A percentile compares a stretch with the other conserved stretches of the same genome.
Conservation (phyloP, 1,284 basidiomycete genomes). For the Sutorius eximius region DNA sequence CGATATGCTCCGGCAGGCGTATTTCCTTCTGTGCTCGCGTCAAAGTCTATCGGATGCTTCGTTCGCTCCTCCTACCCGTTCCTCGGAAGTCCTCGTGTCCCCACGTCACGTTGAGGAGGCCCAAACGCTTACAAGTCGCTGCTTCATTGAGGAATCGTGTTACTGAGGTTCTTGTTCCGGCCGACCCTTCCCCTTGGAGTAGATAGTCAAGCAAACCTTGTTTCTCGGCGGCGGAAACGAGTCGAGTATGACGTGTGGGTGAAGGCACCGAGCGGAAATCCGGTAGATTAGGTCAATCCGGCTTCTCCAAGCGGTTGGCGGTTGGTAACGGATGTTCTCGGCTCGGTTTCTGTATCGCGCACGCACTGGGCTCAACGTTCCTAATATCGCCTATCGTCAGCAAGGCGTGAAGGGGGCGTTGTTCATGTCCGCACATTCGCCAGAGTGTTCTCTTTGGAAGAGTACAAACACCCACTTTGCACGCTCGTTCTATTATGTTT, state of each 20-base stretch:
- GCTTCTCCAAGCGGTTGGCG: not conserved
- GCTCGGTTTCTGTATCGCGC: conserved; percentile 8
- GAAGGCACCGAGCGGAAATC: conserved; percentile 6
- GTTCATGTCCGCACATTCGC: conserved; percentile 30
- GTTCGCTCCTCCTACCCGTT: not conserved
- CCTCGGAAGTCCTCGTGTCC: not conserved
- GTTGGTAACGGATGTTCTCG: conserved; percentile 12
- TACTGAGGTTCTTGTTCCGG: conserved; percentile 19
- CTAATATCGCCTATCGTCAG: conserved; percentile 25
- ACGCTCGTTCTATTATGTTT: conserved; percentile 24
- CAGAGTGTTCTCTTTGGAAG: conserved; percentile 28
- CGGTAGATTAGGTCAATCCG: conserved; percentile 1
- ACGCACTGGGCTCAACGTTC: conserved; percentile 14
- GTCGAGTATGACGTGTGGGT: conserved; percentile 5
- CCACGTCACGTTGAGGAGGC: conserved; percentile 1
- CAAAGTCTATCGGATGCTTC: not conserved
- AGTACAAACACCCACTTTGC: conserved; percentile 12
- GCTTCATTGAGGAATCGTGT: not conserved
- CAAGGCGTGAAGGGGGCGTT: conserved; percentile 20
- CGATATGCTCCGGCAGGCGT: not conserved
- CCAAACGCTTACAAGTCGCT: not conserved
- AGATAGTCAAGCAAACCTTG: not conserved
- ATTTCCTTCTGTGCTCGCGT: not conserved
- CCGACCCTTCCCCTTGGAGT: not conserved
- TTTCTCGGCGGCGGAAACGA: conserved; percentile 11